Percentiles rank a stretch among this genome's conserved stretches.
Conservation (phyloP, 305 asterid genomes). For the Petunia hybrid region DNA sequence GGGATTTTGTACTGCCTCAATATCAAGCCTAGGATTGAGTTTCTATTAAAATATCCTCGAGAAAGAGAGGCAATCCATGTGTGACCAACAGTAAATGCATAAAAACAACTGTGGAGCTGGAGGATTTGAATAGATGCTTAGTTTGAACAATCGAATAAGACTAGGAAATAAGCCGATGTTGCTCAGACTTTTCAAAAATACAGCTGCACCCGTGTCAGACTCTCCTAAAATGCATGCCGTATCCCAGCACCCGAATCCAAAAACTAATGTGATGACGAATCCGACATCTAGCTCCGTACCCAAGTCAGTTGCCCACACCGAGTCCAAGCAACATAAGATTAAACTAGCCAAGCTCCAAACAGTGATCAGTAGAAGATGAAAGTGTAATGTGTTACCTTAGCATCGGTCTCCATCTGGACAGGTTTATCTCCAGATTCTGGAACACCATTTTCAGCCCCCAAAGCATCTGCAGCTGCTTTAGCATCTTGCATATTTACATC, state of each 20-base stretch:
- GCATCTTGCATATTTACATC: slow-evolving; percentile 81
- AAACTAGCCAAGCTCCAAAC: not conserved
- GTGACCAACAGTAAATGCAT: not conserved
- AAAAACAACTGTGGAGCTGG: not conserved
- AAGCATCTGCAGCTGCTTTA: slow-evolving; percentile 52
- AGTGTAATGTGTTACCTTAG: slow-evolving; percentile 55
- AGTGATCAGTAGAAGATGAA: not conserved
- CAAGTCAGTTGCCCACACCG: too few relatives aligned
- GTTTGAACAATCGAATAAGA: not conserved
- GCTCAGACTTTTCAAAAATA: too few relatives aligned
- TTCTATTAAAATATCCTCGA: too few relatives aligned
- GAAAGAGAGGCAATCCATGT: not conserved
- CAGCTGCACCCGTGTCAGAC: too few relatives aligned
- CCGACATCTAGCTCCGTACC: too few relatives aligned
- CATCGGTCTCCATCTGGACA: slow-evolving; percentile 80
- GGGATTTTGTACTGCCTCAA: too few relatives aligned
- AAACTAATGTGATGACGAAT: too few relatives aligned
- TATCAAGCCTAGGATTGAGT: too few relatives aligned
- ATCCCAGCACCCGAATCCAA: too few relatives aligned
- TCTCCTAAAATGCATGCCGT: too few relatives aligned
- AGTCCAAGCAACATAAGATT: not conserved
- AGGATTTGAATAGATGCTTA: not conserved
- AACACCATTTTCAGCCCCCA: slow-evolving; percentile 74
- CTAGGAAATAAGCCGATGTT: not conserved
- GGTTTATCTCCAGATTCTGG: slow-evolving; percentile 72